Base-by-base conservation (phyloP, 1,284 basidiomycete genomes). In the Phellinidium pouzarii region DNA sequence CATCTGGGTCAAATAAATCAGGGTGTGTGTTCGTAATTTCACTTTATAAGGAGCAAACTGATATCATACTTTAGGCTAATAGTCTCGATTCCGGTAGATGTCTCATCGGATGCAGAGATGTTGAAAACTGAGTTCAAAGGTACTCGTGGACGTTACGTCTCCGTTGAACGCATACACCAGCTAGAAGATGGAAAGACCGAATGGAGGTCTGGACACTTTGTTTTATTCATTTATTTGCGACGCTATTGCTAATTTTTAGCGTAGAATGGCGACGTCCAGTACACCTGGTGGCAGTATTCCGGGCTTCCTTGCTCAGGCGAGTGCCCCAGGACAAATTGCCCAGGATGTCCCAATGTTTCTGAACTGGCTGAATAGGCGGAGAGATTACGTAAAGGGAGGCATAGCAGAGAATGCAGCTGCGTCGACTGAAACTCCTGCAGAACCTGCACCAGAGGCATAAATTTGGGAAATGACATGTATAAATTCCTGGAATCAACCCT, bases 21-120 rank as follows among this genome's bases (percentile, higher is more conserved):
- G 84, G 83, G 84, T 86, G 59, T 29, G 73, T 60, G 19, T 40
- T 3, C 40, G 22, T 23, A 6, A 12, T 1, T 19, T 34, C 12
- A 23, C 23, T 31, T 40, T 52, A 48, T 11, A 43, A 26, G 34
- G 55, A 17, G 46, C 36, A 41, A n/a, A 2, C 37, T 49, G 37
- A 48, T 26, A 25, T 8, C 37, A 52, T 17, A 31, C 20, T 48
- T 54, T 37, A 87, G 86, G 19, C 66, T 79, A 19, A 76, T 89
- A 40, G 73, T 88, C n/a, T 86, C 82, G 25, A 73, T 89, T 19
- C 84, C 87, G 2, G 72, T 90, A 19, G 83, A 89, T 63, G 65
- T 87, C 20, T 73, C 61, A 19, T 63, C 62, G 3, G 76, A 85
- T 54, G 65, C 71, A 51, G 81, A 82, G 12, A 72, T 85, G 8